Conservation (phyloP, 176 grass and related monocot genomes). For the Aechmea fasciata region DNA sequence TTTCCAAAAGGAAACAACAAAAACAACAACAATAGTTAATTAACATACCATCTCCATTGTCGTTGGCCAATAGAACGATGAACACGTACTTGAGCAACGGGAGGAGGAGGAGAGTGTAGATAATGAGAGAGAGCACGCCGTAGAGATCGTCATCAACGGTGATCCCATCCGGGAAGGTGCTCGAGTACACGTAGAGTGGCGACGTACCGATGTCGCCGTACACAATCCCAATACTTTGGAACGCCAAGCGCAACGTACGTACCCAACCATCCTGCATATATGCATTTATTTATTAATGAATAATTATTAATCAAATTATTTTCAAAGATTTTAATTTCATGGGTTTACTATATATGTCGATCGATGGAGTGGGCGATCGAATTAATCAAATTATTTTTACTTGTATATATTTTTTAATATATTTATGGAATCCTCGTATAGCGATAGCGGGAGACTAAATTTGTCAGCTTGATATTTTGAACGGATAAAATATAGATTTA, state of each 20-base stretch:
- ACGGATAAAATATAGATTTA: too few species aligned
- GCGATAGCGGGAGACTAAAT: too few species aligned
- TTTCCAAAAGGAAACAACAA: too few species aligned
- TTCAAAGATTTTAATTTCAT: too few species aligned
- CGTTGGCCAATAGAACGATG: constrained; percentile 56
- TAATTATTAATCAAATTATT: too few species aligned
- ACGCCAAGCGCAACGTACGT: constrained; percentile 38
- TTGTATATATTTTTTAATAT: too few species aligned
- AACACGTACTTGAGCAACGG: constrained; percentile 55
- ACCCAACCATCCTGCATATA: constrained; percentile 43
- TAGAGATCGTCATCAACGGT: constrained; percentile 36
- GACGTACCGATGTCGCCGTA: constrained; percentile 67
- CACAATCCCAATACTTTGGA: constrained; percentile 64
- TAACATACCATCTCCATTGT: constrained; percentile 55
- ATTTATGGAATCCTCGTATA: too few species aligned
- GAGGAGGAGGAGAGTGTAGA: constrained; percentile 54
- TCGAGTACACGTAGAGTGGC: constrained; percentile 60
- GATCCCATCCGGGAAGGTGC: constrained; percentile 49
- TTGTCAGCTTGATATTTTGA: too few species aligned
- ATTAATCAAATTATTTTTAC: too few species aligned
- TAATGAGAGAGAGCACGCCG: constrained; percentile 50
- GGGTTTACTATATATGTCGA: too few species aligned
- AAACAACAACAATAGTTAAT: neutral
- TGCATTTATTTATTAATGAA: neutral
- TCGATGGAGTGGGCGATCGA: too few species aligned